Percentiles rank a stretch among this genome's conserved stretches.
Conservation (phyloP, 345 rosid species). For the Aquilaria malaccensis region DNA sequence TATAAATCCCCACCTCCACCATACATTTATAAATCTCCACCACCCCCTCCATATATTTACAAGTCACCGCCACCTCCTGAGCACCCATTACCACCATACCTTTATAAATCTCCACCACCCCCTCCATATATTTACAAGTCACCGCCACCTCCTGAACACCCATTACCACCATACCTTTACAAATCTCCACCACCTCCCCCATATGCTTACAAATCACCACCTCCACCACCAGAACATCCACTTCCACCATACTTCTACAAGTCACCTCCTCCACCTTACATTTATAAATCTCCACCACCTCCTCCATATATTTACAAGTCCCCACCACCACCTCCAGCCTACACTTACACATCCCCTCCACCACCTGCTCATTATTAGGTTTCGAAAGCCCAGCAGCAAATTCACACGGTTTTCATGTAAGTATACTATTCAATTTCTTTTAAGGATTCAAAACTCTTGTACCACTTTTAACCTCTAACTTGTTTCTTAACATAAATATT, state of each 20-base stretch:
- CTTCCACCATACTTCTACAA: conserved; percentile 25
- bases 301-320: conserved; percentile 29
- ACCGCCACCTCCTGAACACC: conserved; percentile 23
- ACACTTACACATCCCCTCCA: conserved; percentile 32
- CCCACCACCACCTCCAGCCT: conserved; percentile 28
- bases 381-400: conserved; percentile 10
- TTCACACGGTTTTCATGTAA: conserved; percentile 22
- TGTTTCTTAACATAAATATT: background rate
- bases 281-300: background rate
- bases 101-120: conserved; percentile 28
- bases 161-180: conserved; percentile 16
- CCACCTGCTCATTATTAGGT: conserved; percentile 38
- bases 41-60: conserved; percentile 15
- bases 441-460: background rate
- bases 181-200: too few relatives aligned
- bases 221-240: too few relatives aligned
- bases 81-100: conserved; percentile 15
- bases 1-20: conserved; percentile 30
- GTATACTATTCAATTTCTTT: conserved; percentile 1
- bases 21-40: conserved; percentile 21
- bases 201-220: too few relatives aligned
- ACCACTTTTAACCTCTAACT: too few relatives aligned
- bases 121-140: conserved; percentile 23
- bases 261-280: conserved; percentile 16
- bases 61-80: conserved; percentile 3